Evolutionary conservation across 345 rosid genomes (phyloP), one percentile per base, ranked within the genome.

Genomic region (Syzygium grande): DNA sequence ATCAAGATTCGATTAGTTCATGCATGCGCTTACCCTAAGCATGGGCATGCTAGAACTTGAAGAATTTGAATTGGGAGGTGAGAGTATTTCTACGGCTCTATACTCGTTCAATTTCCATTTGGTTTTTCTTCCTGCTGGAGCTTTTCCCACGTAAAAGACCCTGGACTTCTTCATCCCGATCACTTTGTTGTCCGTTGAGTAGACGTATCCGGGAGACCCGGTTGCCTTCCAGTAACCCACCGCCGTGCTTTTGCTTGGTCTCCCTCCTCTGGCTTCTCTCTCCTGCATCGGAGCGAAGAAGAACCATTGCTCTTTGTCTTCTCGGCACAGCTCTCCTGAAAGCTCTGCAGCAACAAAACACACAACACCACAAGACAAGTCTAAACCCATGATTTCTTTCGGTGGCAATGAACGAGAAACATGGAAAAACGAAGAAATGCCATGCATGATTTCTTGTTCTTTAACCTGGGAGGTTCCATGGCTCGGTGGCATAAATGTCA

Each of bases 311-410:
- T 61, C 34, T 61, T 61, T 61, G 38, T 61, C 98, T 89, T 90
- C 91, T 87, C 85, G 90, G 85, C 96, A 95, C 85, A 85, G 53
- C 89, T 92, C 94, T 84, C 99, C 99, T 0, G 98, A 90, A 86
- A 86, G 59, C 91, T 86, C 99, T 96, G 87, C 92, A 90, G 34
- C 73, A 61, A 61, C 73, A 61, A 61, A 61, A 61, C 17, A n/a
- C 73, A 61, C 34, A 13, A n/a, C 73, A n/a, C 73, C 73, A 61
- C 38, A 61, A 61, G 34, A 61, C n/a, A 61, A 61, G 19, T 61
- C 73, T n/a, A 61, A 61, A 61, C 73, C 46, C 46, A 43, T 43
- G 46, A 43, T 43, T 43, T 43, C 73, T 61, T 61, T 61, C 73
- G 9, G 34, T 61, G 73, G 4, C 38, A n/a, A 61, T 61, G 73